phyloP scores from a whole-genome alignment of 169 alveolate species.

The Babesia sp. region DNA sequence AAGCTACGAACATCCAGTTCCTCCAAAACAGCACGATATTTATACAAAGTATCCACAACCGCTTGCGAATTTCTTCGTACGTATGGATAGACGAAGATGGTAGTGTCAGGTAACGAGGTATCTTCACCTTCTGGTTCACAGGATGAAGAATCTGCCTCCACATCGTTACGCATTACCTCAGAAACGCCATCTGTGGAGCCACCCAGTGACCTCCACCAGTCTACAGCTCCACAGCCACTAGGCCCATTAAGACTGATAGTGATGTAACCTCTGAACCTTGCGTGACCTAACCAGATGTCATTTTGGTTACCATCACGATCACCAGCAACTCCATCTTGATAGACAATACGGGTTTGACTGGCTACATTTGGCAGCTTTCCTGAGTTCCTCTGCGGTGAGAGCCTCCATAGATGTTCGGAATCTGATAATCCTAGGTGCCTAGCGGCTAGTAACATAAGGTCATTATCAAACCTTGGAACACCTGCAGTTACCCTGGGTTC shows the following conservation, averaged over 20 bases:
- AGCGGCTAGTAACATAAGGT: conserved; percentile 48
- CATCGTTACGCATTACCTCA: neutral
- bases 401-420: conserved; percentile 28
- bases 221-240: neutral
- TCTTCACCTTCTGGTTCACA: neutral
- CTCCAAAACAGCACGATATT: neutral
- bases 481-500: conserved; percentile 21
- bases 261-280: conserved; percentile 31
- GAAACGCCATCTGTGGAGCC: neutral
- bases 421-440: conserved; percentile 52
- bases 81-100: conserved; percentile 64
- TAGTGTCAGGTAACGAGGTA: conserved; percentile 9
- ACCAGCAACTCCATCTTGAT: conserved; percentile 35
- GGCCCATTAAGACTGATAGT: neutral
- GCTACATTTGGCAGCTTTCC: conserved; percentile 9
- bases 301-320: conserved; percentile 31
- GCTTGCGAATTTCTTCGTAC: conserved; percentile 20
- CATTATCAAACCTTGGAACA: neutral
- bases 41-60: conserved; percentile 24
- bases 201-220: neutral
- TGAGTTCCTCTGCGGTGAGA: conserved; percentile 17
- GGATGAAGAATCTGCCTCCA: neutral
- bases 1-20: conserved; percentile 40
- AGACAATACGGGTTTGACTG: conserved; percentile 29
- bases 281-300: conserved; percentile 69